Base-by-base conservation (phyloP, 352 stramenopile genomes). In the Ophiocytium majus region DNA sequence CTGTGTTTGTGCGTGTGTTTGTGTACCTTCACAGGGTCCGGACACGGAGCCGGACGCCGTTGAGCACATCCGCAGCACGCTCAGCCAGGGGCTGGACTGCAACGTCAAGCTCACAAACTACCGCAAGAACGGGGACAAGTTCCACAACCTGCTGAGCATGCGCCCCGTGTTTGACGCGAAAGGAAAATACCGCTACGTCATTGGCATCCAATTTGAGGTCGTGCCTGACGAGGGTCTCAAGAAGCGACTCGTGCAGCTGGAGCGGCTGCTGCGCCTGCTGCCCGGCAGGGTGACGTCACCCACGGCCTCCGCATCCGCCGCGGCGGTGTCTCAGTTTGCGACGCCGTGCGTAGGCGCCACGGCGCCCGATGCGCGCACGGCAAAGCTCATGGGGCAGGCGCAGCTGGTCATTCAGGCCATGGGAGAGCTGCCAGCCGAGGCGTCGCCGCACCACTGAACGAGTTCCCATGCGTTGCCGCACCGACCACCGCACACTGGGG, bases 131-230 rank as follows among this genome's bases (percentile, higher is more conserved):
- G 93, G 93, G 43, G 93, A 92, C 14, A 91, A 93, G 9, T 97
- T 97, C 85, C 95, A 92, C 91, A 97, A 97, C 91, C 93, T 96
- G 87, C 94, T 97, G 87, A 95, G 94, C 89, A 91, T 96, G 28
- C 92, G 92, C 23, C 91, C 93, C 32, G 84, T 96, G n/a, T 90
- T 91, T 49, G 93, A 95, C 86, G 90, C 90, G 0, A 88, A 95
- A 63, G 75, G 75, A 17, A 17, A 37, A n/a, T 81, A 89, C 82
- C 85, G 85, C 19, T 89, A 89, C 79, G 82, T 87, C 9, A 89
- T 89, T 50, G 85, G 85, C 64, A 82, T 89, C 19, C 85, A 89
- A 76, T 89, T 89, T 64, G 85, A 89, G 81, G 82, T 90, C 71
- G 31, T 83, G 0, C 17, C 89, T 19, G 85, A 89, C 76, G 50